Evolutionary conservation across 306 rosid genomes (phyloP).

Genomic region (Cercis canadensis): DNA sequence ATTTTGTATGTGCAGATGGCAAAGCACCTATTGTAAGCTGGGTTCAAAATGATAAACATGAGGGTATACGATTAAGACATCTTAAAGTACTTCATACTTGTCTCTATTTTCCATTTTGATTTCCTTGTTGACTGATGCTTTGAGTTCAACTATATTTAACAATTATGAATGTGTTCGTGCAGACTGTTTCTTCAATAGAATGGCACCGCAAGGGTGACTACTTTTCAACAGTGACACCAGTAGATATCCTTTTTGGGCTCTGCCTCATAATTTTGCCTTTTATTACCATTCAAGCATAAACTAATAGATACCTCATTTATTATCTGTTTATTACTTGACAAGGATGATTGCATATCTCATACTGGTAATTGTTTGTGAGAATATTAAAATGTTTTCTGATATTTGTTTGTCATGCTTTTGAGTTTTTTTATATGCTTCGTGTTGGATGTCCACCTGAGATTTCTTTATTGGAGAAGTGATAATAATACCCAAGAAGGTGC

Average conservation of each 20-base stretch:
- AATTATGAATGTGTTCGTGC: constrained; percentile 43
- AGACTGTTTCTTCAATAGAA: constrained; percentile 84
- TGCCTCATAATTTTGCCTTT: background rate
- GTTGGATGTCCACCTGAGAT: too few relatives aligned
- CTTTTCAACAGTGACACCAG: constrained; percentile 87
- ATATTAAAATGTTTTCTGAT: too few relatives aligned
- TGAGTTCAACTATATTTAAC: constrained; percentile 26
- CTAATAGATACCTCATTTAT: constrained; percentile 10
- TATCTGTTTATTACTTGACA: too few relatives aligned
- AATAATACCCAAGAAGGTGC: background rate
- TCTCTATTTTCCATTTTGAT: constrained; percentile 26
- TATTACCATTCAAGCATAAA: background rate
- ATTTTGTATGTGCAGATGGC: constrained; percentile 36
- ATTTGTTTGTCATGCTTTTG: too few relatives aligned
- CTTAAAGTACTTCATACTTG: constrained; percentile 67
- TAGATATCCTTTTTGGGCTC: constrained; percentile 78
- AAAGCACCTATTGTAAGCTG: constrained; percentile 64
- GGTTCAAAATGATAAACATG: constrained; percentile 75
- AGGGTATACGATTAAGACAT: constrained; percentile 77
- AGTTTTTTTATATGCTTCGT: too few relatives aligned
- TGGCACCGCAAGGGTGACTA: constrained; percentile 99
- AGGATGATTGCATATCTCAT: too few relatives aligned
- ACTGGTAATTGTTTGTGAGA: too few relatives aligned
- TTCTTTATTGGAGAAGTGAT: too few relatives aligned
- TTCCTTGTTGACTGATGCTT: constrained; percentile 24